Percentiles rank a stretch among this genome's conserved stretches.
Evolutionary conservation across 345 rosid species (phyloP).

Genomic region (Arabidopsis arenosa): DNA sequence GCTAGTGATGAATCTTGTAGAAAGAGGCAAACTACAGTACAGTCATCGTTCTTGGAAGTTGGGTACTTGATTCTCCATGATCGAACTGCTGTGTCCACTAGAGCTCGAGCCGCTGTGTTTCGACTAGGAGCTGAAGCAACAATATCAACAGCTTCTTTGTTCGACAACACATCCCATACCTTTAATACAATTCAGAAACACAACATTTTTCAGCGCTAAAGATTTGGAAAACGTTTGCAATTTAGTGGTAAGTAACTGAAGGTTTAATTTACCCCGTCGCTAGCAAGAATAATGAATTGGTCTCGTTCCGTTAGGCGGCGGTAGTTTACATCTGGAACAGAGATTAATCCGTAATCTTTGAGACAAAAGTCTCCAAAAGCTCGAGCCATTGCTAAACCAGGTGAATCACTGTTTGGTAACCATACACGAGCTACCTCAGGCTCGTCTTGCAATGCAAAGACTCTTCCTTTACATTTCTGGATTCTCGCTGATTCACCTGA

Average conservation of each 20-base stretch:
- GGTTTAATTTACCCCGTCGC: constrained; percentile 75
- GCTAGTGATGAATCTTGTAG: constrained; percentile 54
- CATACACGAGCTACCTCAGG: constrained; percentile 99
- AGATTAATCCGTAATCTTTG: constrained; percentile 95
- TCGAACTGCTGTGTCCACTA: constrained; percentile 88
- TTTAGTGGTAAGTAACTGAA: constrained; percentile 19
- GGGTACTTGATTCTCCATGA: constrained; percentile 97
- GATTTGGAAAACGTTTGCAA: constrained; percentile 1
- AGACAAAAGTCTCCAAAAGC: constrained; percentile 99
- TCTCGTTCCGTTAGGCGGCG: constrained; percentile 70
- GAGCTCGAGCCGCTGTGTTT: constrained; percentile 86
- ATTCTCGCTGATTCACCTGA: constrained; percentile 95
- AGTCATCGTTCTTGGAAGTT: constrained; percentile 91
- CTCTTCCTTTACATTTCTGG: constrained; percentile 92
- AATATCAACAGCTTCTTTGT: constrained; percentile 88
- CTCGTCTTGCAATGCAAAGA: constrained; percentile 95
- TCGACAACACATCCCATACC: constrained; percentile 98
- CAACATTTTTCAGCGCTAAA: neutral
- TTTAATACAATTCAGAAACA: constrained; percentile 23
- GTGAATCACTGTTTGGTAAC: constrained; percentile 94
- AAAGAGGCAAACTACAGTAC: constrained; percentile 91
- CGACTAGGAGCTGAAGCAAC: constrained; percentile 85
- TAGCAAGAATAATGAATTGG: constrained; percentile 83
- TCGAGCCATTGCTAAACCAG: constrained; percentile 99
- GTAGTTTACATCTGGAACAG: constrained; percentile 81